Evolutionary conservation across 75 land plant species (phyloP).

Genomic region (Isoetes taiwanensis): DNA sequence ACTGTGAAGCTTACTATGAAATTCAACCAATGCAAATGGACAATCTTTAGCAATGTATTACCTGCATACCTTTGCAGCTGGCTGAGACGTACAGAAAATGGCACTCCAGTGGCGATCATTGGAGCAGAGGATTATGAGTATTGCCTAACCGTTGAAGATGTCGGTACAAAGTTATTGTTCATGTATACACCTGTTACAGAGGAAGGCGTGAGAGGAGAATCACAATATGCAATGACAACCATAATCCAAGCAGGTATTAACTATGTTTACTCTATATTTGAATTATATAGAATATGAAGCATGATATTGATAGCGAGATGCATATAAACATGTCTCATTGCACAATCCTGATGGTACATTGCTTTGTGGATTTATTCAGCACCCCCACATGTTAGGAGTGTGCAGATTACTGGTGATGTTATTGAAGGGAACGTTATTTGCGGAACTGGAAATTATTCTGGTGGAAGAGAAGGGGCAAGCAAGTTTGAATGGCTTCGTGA

Average conservation of each 20-base stretch:
- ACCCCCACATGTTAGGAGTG: slow-evolving; percentile 68
- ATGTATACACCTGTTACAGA: slow-evolving; percentile 97
- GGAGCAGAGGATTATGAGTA: slow-evolving; percentile 92
- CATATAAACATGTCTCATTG: not conserved
- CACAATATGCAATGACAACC: slow-evolving; percentile 76
- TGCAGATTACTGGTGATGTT: slow-evolving; percentile 53
- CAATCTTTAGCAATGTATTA: not conserved
- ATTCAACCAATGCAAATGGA: not conserved
- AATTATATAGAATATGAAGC: not conserved
- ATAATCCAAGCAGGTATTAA: slow-evolving; percentile 70
- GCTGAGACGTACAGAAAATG: slow-evolving; percentile 65
- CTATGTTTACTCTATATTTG: not conserved
- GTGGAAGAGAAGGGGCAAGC: slow-evolving; percentile 92
- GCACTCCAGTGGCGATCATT: slow-evolving; percentile 62
- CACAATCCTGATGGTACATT: not conserved
- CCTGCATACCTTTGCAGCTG: slow-evolving; percentile 31
- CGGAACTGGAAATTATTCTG: slow-evolving; percentile 80
- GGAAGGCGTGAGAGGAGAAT: slow-evolving; percentile 87
- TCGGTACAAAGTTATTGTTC: slow-evolving; percentile 69
- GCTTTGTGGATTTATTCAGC: slow-evolving; percentile 35
- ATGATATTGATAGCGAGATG: not conserved
- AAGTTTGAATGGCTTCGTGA: slow-evolving; percentile 86
- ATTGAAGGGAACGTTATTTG: slow-evolving; percentile 59
- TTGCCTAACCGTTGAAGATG: slow-evolving; percentile 53
- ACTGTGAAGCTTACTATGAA: not conserved